phyloP scores from a whole-genome alignment of 2,329 filamentous ascomycete species.

The Harringtonia lauricola region DNA sequence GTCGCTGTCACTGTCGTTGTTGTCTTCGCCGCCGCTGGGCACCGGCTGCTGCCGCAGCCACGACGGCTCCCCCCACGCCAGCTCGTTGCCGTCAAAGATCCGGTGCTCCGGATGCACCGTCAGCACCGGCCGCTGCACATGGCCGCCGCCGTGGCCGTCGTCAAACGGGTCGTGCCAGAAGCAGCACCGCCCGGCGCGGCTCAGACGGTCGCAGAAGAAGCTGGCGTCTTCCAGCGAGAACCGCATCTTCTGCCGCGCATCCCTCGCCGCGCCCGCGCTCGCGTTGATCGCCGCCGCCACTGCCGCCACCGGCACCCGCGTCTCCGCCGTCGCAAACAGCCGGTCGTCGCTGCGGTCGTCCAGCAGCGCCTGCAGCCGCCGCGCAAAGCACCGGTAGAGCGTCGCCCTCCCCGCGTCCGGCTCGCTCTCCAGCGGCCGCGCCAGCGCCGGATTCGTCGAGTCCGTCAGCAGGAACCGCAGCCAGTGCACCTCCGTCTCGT shows the following conservation, averaged over 20 bases:
- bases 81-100: background rate
- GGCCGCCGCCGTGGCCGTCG: constrained; percentile 13
- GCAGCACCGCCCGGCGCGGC: constrained; percentile 8
- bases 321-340: constrained; percentile 14
- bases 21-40: background rate
- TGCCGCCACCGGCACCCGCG: constrained; percentile 14
- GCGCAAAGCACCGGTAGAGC: constrained; percentile 21
- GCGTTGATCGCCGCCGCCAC: constrained; percentile 18
- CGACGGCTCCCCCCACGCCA: background rate
- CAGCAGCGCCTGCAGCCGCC: constrained; percentile 20
- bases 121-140: constrained; percentile 16
- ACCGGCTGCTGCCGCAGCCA: background rate
- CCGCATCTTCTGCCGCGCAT: constrained; percentile 10
- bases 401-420: constrained; percentile 11
- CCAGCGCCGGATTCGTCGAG: constrained; percentile 16
- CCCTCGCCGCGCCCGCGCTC: too few relatives aligned
- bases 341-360: constrained; percentile 16
- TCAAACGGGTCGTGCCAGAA: constrained; percentile 6
- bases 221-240: constrained; percentile 20
- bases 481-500: constrained; percentile 20
- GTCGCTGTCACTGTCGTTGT: background rate
- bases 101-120: constrained; percentile 21
- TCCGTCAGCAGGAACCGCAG: constrained; percentile 19
- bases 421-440: constrained; percentile 8
- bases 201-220: constrained; percentile 19